phyloP scores from a whole-genome alignment of 495 filamentous ascomycete species.

The Hyphodiscus hymeniophilus region DNA sequence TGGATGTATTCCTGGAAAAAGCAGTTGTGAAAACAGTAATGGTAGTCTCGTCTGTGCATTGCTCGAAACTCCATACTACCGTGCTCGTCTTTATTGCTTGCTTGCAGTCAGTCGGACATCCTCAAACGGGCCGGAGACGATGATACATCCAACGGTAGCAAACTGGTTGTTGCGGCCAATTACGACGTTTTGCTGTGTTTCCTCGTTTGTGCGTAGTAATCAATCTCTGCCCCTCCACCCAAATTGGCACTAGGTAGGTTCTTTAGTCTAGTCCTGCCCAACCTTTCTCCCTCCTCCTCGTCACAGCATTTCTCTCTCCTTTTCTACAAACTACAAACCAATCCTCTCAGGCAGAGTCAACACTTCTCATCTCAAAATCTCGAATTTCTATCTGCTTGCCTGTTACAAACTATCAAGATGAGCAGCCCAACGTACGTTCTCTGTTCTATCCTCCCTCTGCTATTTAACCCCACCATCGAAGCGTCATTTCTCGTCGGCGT shows the following conservation, averaged over 20 bases:
- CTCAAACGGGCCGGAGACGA: background rate
- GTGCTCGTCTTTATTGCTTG: no score
- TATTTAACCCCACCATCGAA: constrained; percentile 21
- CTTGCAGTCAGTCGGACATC: no score
- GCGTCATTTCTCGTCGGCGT: constrained; percentile 10
- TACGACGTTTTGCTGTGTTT: background rate
- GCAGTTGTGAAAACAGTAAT: no score
- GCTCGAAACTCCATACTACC: no score
- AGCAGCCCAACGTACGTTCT: constrained; percentile 23
- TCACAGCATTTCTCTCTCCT: constrained; percentile 22
- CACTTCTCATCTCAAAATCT: no score
- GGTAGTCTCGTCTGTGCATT: no score
- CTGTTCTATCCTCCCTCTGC: background rate
- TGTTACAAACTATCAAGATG: constrained; percentile 16
- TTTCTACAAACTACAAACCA: constrained; percentile 20
- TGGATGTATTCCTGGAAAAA: constrained; percentile 2
- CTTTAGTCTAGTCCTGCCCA: constrained; percentile 12
- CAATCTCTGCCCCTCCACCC: constrained; percentile 8
- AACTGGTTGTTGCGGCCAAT: no score
- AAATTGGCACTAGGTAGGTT: no score
- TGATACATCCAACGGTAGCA: background rate
- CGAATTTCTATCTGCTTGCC: background rate
- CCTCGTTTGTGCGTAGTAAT: constrained; percentile 5
- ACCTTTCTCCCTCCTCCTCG: constrained; percentile 17
- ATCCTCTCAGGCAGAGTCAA: no score